phyloP scores from a whole-genome alignment of 345 rosid species.

The Hibiscus tridactylites region DNA sequence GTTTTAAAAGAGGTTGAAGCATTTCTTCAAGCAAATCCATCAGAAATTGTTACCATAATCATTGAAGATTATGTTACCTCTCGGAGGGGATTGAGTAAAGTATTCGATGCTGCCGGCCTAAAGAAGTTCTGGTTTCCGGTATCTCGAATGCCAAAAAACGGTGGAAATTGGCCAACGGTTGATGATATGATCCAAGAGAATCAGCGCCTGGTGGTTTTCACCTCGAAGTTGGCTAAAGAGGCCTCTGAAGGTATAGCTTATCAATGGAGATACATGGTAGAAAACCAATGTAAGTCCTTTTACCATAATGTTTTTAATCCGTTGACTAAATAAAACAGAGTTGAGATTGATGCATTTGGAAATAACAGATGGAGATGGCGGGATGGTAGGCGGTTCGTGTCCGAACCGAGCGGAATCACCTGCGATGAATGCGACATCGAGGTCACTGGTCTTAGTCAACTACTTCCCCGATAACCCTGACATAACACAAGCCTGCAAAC shows the following conservation, averaged over 20 bases:
- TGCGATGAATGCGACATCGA: constrained; percentile 44
- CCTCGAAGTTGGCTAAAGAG: constrained; percentile 60
- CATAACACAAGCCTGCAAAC: constrained; percentile 45
- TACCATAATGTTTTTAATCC: background rate
- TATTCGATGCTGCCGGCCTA: constrained; percentile 66
- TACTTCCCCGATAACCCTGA: constrained; percentile 57
- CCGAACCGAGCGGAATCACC: constrained; percentile 66
- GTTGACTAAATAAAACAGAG: background rate
- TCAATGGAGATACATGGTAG: constrained; percentile 74
- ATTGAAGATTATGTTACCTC: constrained; percentile 79
- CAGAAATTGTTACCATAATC: constrained; percentile 64
- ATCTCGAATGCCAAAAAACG: constrained; percentile 71
- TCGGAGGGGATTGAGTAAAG: constrained; percentile 52
- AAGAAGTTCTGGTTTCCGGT: constrained; percentile 69
- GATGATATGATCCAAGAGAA: constrained; percentile 59
- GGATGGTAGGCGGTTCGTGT: constrained; percentile 65
- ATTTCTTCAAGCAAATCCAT: constrained; percentile 52
- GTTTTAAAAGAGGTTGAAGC: constrained; percentile 53
- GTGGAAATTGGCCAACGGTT: constrained; percentile 70
- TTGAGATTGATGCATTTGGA: constrained; percentile 13
- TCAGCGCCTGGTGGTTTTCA: constrained; percentile 71
- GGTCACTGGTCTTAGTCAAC: constrained; percentile 63
- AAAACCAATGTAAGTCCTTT: constrained; percentile 67
- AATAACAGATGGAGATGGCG: constrained; percentile 61
- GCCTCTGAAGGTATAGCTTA: constrained; percentile 72